Evolutionary conservation across 2,329 filamentous ascomycete species (phyloP).

Genomic region (Colletotrichum chrysophilum): DNA sequence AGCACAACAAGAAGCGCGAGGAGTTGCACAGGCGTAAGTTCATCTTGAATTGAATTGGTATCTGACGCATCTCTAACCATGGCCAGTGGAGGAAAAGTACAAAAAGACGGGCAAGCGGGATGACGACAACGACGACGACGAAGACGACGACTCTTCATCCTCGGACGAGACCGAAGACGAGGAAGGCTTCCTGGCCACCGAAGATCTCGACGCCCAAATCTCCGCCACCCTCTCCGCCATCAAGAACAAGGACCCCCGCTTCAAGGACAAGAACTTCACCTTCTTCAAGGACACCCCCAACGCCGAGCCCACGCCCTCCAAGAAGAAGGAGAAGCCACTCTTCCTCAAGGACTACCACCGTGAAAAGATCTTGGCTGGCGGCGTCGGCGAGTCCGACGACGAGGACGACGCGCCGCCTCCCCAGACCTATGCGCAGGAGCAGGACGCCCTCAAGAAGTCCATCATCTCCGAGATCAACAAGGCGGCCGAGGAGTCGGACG

Average conservation of each 20-base stretch:
- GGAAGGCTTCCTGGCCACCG: slow-evolving; percentile 83
- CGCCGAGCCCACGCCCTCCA: slow-evolving; percentile 34
- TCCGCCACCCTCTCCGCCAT: slow-evolving; percentile 87
- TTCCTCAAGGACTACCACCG: slow-evolving; percentile 90
- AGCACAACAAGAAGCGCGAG: slow-evolving; percentile 97
- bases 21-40: slow-evolving; percentile 74
- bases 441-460: slow-evolving; percentile 79
- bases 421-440: slow-evolving; percentile 85
- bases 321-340: slow-evolving; percentile 82
- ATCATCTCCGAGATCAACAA: slow-evolving; percentile 84
- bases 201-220: slow-evolving; percentile 85
- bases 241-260: slow-evolving; percentile 84
- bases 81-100: slow-evolving; percentile 86
- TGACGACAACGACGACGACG: slow-evolving; percentile 53
- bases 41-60: background rate
- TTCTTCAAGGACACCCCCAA: slow-evolving; percentile 68
- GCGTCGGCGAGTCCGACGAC: slow-evolving; percentile 62
- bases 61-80: background rate
- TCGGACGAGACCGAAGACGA: slow-evolving; percentile 89
- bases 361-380: slow-evolving; percentile 81
- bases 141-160: slow-evolving; percentile 66
- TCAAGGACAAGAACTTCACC: slow-evolving; percentile 80
- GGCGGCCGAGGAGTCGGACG: slow-evolving; percentile 56
- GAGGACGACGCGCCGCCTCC: slow-evolving; percentile 57
- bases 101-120: slow-evolving; percentile 50